phyloP scores from a whole-genome alignment of 306 rosid species.

The Geum urbanum region DNA sequence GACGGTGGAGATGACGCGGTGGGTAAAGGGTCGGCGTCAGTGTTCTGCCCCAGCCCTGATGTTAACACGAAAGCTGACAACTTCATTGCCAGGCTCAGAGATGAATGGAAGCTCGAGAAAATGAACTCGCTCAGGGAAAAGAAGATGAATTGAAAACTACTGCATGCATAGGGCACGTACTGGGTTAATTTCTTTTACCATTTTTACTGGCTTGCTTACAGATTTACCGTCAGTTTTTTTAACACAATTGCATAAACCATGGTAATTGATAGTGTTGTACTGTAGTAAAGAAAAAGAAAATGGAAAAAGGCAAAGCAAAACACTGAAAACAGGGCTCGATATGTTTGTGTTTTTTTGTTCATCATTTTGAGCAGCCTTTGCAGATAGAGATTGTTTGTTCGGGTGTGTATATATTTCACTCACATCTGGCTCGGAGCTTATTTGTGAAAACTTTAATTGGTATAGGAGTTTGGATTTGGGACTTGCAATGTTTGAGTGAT shows the following conservation, averaged over 20 bases:
- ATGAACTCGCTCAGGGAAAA: slow-evolving; percentile 36
- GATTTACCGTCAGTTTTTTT: neutral
- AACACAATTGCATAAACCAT: slow-evolving; percentile 4
- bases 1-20: slow-evolving; percentile 27
- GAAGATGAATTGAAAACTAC: slow-evolving; percentile 17
- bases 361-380: slow-evolving; percentile 17
- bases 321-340: slow-evolving; percentile 19
- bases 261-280: neutral
- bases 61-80: slow-evolving; percentile 54
- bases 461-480: slow-evolving; percentile 5
- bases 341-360: slow-evolving; percentile 20
- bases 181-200: neutral
- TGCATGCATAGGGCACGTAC: too few species aligned
- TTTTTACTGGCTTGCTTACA: neutral
- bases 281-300: too few species aligned
- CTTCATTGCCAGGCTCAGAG: slow-evolving; percentile 49
- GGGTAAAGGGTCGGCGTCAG: slow-evolving; percentile 17
- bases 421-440: slow-evolving; percentile 11
- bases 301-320: slow-evolving; percentile 1
- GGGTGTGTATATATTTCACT: slow-evolving; percentile 3
- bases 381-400: neutral
- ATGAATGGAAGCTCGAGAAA: slow-evolving; percentile 47
- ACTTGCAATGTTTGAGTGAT: neutral
- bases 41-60: slow-evolving; percentile 81
- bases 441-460: neutral